These are phyloP conservation scores for Yamadazyma oceani DNA, from an alignment of 1,139 yeast genomes.

Conservation along the genomic window DNA sequence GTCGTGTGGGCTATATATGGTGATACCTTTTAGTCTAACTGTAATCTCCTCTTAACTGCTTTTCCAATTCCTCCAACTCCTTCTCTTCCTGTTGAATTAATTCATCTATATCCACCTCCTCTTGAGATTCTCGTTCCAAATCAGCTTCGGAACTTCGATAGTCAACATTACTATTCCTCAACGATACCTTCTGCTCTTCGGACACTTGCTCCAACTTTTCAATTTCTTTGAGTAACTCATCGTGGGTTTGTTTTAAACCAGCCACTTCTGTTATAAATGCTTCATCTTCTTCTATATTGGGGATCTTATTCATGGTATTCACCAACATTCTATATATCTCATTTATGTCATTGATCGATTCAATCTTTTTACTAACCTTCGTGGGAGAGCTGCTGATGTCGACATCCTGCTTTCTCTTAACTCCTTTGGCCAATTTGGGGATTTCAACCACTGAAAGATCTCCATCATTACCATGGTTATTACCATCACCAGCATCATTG, in stretches of 20 bases:
- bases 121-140: conserved; percentile 5
- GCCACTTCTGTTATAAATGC: conserved; percentile 22
- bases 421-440: conserved; percentile 19
- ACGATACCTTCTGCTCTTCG: conserved; percentile 28
- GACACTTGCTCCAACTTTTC: conserved; percentile 26
- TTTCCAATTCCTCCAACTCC: conserved; percentile 34
- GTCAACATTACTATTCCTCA: conserved; percentile 25
- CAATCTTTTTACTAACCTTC: conserved; percentile 2
- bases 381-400: conserved; percentile 15
- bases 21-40: no score
- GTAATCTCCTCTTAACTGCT: conserved; percentile 21
- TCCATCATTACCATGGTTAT: conserved; percentile 11
- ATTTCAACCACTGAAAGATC: conserved; percentile 24
- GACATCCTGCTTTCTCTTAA: conserved; percentile 5
- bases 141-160: conserved; percentile 9
- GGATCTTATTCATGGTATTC: conserved; percentile 18
- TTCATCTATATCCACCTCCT: conserved; percentile 29
- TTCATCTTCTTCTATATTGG: conserved; percentile 28
- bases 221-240: conserved; percentile 25
- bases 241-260: conserved; percentile 23
- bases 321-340: conserved; percentile 12
- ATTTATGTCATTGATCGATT: conserved; percentile 6
- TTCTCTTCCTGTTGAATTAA: conserved; percentile 33
- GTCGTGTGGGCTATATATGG: neutral
- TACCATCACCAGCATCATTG: conserved; percentile 23